Evolutionary conservation across 768 basidiomycete species (phyloP).

Genomic region (Suillus brevipes): DNA sequence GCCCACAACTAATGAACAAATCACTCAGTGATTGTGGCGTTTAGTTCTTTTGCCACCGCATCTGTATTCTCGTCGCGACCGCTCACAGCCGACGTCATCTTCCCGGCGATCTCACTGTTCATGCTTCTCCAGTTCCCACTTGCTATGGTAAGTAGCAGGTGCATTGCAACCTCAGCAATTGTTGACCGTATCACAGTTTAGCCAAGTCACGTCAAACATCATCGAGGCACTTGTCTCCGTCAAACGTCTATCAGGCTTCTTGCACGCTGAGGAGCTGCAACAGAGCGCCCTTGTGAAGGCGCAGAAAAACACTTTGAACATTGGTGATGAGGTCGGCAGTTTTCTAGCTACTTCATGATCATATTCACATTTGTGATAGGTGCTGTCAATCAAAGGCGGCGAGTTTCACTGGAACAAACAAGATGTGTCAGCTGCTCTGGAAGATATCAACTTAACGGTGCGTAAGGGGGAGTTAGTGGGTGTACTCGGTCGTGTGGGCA

Average conservation of each 20-base stretch:
- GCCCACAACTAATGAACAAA: conserved; percentile 4
- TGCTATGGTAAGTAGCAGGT: conserved; percentile 60
- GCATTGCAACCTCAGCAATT: neutral
- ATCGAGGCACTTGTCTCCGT: conserved; percentile 88
- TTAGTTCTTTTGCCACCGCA: conserved; percentile 79
- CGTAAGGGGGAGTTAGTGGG: conserved; percentile 85
- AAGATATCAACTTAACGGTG: conserved; percentile 72
- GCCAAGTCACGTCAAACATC: conserved; percentile 73
- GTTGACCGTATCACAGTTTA: conserved; percentile 44
- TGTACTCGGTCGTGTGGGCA: conserved; percentile 85
- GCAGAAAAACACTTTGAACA: conserved; percentile 38
- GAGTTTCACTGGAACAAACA: conserved; percentile 81
- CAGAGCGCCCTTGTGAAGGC: conserved; percentile 65
- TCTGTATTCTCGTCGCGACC: conserved; percentile 61
- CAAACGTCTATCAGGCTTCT: conserved; percentile 72
- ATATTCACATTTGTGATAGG: conserved; percentile 29
- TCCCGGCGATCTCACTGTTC: conserved; percentile 93
- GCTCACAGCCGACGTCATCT: conserved; percentile 88
- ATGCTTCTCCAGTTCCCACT: conserved; percentile 86
- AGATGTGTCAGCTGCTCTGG: conserved; percentile 58
- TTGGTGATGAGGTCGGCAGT: conserved; percentile 58
- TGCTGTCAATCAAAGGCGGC: conserved; percentile 69
- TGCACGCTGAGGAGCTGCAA: conserved; percentile 80
- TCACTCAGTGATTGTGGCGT: conserved; percentile 63
- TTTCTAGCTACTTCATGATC: neutral